Percentiles rank a stretch among this genome's conserved stretches.
These are phyloP conservation scores for Amaranthus tricolor DNA, from an alignment of 179 eudicot genomes.

Conservation along the genomic window DNA sequence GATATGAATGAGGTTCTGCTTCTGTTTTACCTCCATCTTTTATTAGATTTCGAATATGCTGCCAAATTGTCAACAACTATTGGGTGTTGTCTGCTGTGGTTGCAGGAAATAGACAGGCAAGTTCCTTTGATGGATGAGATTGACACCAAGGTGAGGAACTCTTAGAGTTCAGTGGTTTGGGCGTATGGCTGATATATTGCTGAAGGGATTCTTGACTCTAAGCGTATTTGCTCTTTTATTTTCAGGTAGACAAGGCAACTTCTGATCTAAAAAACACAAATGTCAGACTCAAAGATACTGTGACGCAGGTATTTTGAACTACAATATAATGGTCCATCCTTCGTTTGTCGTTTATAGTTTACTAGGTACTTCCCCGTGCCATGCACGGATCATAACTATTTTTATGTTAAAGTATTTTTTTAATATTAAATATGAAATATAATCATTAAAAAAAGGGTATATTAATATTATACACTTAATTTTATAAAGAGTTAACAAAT, in stretches of 20 bases:
- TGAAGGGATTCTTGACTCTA: not conserved
- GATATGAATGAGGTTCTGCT: constrained; percentile 94
- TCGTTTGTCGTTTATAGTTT: too few relatives aligned
- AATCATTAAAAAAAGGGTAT: too few relatives aligned
- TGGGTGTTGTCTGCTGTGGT: constrained; percentile 11
- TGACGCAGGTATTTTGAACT: constrained; percentile 70
- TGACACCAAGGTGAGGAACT: constrained; percentile 72
- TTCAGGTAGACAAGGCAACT: constrained; percentile 88
- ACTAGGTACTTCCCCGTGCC: too few relatives aligned
- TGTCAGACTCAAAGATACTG: constrained; percentile 92
- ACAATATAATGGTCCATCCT: constrained; percentile 27
- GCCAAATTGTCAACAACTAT: not conserved
- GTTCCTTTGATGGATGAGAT: constrained; percentile 99
- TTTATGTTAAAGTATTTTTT: too few relatives aligned
- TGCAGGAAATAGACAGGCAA: constrained; percentile 95
- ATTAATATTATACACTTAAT: too few relatives aligned
- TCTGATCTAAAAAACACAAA: constrained; percentile 94
- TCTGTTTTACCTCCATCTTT: constrained; percentile 1
- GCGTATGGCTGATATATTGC: not conserved
- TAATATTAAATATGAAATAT: too few relatives aligned
- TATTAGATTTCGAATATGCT: not conserved
- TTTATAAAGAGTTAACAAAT: too few relatives aligned
- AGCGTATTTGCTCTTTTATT: constrained; percentile 4
- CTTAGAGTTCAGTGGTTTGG: not conserved
- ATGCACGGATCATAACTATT: too few relatives aligned